Evolutionary conservation across 2,329 filamentous ascomycete species (phyloP).

Genomic region (Cladosporium oxysporum): DNA sequence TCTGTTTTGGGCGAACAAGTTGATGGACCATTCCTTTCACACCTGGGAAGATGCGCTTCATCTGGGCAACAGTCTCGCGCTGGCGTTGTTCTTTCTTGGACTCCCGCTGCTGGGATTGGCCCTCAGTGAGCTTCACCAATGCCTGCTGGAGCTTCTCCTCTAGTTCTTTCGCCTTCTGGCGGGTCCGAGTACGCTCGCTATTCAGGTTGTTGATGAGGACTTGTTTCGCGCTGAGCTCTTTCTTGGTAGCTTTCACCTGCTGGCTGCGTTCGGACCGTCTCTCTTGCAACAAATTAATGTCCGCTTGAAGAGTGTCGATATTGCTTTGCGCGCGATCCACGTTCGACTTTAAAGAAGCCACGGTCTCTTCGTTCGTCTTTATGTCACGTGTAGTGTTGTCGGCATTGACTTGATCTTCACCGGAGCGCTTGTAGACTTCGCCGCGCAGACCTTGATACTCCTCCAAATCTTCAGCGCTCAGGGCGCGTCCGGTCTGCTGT

Average conservation of each 20-base stretch:
- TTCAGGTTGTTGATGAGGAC: conserved; percentile 84
- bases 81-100: conserved; percentile 76
- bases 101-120: conserved; percentile 81
- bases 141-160: conserved; percentile 89
- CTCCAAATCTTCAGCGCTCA: conserved; percentile 82
- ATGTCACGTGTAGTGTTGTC: conserved; percentile 85
- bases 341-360: conserved; percentile 85
- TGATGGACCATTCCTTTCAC: conserved; percentile 89
- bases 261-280: conserved; percentile 65
- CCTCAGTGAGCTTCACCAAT: conserved; percentile 77
- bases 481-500: conserved; percentile 80
- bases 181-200: conserved; percentile 78
- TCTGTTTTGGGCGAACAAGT: conserved; percentile 93
- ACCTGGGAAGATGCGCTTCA: conserved; percentile 89
- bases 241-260: conserved; percentile 62
- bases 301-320: conserved; percentile 71
- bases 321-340: conserved; percentile 76
- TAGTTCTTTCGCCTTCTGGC: conserved; percentile 80
- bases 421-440: conserved; percentile 80
- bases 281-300: conserved; percentile 68
- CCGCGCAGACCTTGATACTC: conserved; percentile 84
- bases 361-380: conserved; percentile 88
- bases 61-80: conserved; percentile 78
- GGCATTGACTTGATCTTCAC: conserved; percentile 77
- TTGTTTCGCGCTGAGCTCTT: conserved; percentile 84